Evolutionary conservation across 176 grass and related monocot species (phyloP).

Genomic region (Melocanna baccifera): DNA sequence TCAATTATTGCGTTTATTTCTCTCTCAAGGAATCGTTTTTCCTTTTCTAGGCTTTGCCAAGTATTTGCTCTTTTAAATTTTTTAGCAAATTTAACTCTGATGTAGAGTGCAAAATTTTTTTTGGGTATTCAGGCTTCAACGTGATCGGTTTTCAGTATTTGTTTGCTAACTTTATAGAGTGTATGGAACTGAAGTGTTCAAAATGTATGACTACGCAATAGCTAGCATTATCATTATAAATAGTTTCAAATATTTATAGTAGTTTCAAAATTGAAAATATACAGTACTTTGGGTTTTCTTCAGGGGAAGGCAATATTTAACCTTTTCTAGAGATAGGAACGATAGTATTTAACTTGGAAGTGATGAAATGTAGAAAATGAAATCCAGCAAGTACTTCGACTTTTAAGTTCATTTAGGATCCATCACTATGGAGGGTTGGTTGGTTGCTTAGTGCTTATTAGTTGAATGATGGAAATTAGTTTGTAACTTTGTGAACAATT

Average conservation of each 20-base stretch:
- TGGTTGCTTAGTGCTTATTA: not conserved
- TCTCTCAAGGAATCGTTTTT: not conserved
- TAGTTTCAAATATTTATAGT: not conserved
- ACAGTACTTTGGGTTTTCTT: not conserved
- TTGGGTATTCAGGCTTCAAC: too few species aligned
- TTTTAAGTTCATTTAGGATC: not conserved
- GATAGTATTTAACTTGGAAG: slow-evolving; percentile 7
- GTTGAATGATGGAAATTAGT: not conserved
- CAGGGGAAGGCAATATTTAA: not conserved
- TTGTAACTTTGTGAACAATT: slow-evolving; percentile 20
- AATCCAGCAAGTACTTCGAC: slow-evolving; percentile 12
- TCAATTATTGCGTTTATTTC: too few species aligned
- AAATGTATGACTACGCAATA: not conserved
- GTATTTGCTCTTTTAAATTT: not conserved
- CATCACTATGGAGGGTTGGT: not conserved
- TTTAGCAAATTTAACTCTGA: too few species aligned
- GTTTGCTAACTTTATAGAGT: too few species aligned
- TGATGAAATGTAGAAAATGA: slow-evolving; percentile 17
- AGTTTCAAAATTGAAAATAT: not conserved
- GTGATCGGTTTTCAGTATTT: not conserved
- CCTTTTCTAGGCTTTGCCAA: too few species aligned
- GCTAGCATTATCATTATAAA: not conserved
- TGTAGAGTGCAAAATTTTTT: not conserved
- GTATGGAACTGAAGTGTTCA: too few species aligned
- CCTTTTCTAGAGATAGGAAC: not conserved